Conservation (phyloP, 805 yeast genomes). For the Ogataea siamensis region DNA sequence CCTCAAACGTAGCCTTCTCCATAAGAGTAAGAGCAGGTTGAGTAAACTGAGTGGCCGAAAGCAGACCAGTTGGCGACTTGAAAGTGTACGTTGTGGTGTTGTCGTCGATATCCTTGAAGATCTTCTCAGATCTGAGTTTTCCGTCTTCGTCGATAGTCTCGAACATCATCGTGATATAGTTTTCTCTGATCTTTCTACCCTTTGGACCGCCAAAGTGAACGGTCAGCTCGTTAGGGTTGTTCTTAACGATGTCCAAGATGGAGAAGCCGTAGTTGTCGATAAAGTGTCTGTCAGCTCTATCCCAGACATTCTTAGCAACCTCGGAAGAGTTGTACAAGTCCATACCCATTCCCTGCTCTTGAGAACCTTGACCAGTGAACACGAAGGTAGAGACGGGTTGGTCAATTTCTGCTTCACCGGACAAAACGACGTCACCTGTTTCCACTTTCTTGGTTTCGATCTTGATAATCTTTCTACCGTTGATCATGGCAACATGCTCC, state of each 20-base stretch:
- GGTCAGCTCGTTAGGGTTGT: slow-evolving; percentile 93
- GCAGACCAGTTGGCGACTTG: slow-evolving; percentile 88
- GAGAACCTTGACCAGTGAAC: slow-evolving; percentile 99
- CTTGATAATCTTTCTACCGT: slow-evolving; percentile 96
- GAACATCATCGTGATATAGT: slow-evolving; percentile 95
- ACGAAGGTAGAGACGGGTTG: slow-evolving; percentile 97
- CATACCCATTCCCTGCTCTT: slow-evolving; percentile 99
- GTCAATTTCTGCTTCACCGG: slow-evolving; percentile 98
- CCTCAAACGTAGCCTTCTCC: slow-evolving; percentile 99
- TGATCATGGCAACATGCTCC: slow-evolving; percentile 98
- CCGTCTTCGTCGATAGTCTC: slow-evolving; percentile 90
- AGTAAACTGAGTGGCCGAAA: slow-evolving; percentile 97
- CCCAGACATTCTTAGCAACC: slow-evolving; percentile 96
- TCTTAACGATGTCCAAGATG: slow-evolving; percentile 88
- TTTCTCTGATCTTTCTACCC: slow-evolving; percentile 92
- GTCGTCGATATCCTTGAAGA: slow-evolving; percentile 87
- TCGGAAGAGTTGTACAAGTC: slow-evolving; percentile 87
- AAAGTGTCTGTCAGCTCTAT: slow-evolving; percentile 93
- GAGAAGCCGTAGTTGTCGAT: slow-evolving; percentile 95
- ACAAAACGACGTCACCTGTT: slow-evolving; percentile 71
- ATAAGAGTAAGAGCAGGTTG: slow-evolving; percentile 98
- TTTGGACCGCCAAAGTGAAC: slow-evolving; percentile 97
- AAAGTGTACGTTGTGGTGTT: slow-evolving; percentile 83
- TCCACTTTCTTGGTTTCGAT: slow-evolving; percentile 84
- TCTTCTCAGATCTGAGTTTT: slow-evolving; percentile 82